Evolutionary conservation across 257 asterid genomes (phyloP).

Genomic region (Ilex asprella): DNA sequence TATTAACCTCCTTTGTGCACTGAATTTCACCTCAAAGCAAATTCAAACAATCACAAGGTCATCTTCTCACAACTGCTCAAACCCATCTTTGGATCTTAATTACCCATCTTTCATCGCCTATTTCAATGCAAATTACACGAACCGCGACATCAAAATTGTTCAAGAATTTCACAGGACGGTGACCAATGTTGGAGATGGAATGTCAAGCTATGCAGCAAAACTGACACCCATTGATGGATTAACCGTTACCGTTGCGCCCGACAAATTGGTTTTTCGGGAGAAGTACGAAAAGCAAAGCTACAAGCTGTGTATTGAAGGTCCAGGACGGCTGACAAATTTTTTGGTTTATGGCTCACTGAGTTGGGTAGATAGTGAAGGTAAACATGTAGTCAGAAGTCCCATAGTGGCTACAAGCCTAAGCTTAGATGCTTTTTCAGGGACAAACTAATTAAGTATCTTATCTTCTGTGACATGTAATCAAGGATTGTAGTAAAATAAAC

Average conservation of each 20-base stretch:
- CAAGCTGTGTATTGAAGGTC: constrained; percentile 41
- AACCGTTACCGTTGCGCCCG: constrained; percentile 48
- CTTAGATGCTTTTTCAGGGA: background rate
- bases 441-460: background rate
- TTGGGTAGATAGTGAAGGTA: constrained; percentile 51
- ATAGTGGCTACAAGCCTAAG: constrained; percentile 37
- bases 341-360: constrained; percentile 41
- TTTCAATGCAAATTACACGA: constrained; percentile 11
- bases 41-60: background rate
- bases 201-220: background rate
- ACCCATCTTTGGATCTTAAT: constrained; percentile 53
- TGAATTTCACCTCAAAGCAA: background rate
- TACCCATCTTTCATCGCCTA: constrained; percentile 69
- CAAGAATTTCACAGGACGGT: constrained; percentile 1
- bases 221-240: constrained; percentile 23
- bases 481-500: no score
- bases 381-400: constrained; percentile 50
- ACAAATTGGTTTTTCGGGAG: constrained; percentile 34
- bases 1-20: constrained; percentile 32
- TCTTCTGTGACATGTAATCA: background rate
- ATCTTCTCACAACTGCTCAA: constrained; percentile 1
- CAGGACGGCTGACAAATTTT: constrained; percentile 9
- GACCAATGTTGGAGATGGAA: background rate
- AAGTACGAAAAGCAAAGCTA: constrained; percentile 53
- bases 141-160: background rate